These are phyloP conservation scores for Cercospora nicotianae DNA, from an alignment of 2,329 filamentous ascomycete species.

Conservation along the genomic window DNA sequence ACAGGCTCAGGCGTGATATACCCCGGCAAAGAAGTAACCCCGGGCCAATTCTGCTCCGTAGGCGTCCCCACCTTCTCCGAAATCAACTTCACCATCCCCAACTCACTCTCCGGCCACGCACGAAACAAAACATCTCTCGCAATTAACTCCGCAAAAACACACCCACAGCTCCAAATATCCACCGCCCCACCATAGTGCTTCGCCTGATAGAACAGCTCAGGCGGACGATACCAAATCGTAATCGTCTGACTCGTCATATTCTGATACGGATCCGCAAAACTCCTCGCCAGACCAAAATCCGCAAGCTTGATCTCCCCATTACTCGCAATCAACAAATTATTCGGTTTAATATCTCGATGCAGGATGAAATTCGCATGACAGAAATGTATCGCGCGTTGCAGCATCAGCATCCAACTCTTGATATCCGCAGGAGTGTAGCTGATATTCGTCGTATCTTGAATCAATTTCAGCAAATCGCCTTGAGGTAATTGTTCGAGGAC, in stretches of 20 bases:
- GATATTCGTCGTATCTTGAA: constrained; percentile 76
- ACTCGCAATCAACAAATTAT: constrained; percentile 91
- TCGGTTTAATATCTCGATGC: constrained; percentile 98
- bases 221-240: constrained; percentile 93
- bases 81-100: constrained; percentile 83
- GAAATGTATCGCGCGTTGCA: constrained; percentile 90
- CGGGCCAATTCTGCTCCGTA: constrained; percentile 93
- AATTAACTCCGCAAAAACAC: constrained; percentile 89
- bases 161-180: constrained; percentile 90
- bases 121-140: constrained; percentile 75
- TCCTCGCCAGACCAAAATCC: constrained; percentile 92
- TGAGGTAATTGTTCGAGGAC: constrained; percentile 91
- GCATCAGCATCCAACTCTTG: constrained; percentile 98
- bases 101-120: constrained; percentile 72
- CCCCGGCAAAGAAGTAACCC: constrained; percentile 74
- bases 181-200: constrained; percentile 86
- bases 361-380: constrained; percentile 93
- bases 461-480: constrained; percentile 93
- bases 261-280: constrained; percentile 80
- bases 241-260: constrained; percentile 94
- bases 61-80: constrained; percentile 85
- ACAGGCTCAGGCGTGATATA: constrained; percentile 71
- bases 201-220: constrained; percentile 88
- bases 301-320: constrained; percentile 93
- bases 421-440: constrained; percentile 86